phyloP scores from a whole-genome alignment of 805 yeast genomes.

The Starmera amethionina region DNA sequence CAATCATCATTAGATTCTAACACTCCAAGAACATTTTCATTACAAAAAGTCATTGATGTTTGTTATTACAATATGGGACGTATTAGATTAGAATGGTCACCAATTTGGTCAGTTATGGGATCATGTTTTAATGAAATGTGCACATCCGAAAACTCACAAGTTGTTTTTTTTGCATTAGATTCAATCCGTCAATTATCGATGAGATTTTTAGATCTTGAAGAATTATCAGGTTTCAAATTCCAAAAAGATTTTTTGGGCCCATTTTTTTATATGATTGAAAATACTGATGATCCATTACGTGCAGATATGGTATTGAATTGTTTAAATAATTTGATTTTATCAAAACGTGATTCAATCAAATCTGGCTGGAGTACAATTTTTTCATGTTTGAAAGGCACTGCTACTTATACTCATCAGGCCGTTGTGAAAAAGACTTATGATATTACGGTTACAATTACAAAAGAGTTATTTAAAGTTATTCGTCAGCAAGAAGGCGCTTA shows the following conservation, averaged over 20 bases:
- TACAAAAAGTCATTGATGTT: conserved; percentile 94
- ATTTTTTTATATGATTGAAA: conserved; percentile 65
- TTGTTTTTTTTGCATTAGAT: conserved; percentile 86
- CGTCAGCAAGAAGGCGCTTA: conserved; percentile 58
- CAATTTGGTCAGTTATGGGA: conserved; percentile 90
- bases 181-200: conserved; percentile 87
- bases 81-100: conserved; percentile 94
- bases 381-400: conserved; percentile 67
- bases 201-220: conserved; percentile 89
- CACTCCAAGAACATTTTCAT: conserved; percentile 83
- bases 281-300: conserved; percentile 60
- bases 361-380: conserved; percentile 95
- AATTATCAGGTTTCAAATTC: conserved; percentile 89
- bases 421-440: conserved; percentile 57
- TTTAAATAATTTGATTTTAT: conserved; percentile 71
- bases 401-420: conserved; percentile 45
- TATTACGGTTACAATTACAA: conserved; percentile 51
- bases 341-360: conserved; percentile 62
- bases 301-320: conserved; percentile 88
- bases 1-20: conserved; percentile 74
- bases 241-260: conserved; percentile 92
- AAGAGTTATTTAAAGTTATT: conserved; percentile 52
- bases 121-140: conserved; percentile 81
- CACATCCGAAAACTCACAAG: conserved; percentile 62
- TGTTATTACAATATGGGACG: conserved; percentile 97